phyloP scores from a whole-genome alignment of 2,329 filamentous ascomycete species.

The Colletotrichum sp. region DNA sequence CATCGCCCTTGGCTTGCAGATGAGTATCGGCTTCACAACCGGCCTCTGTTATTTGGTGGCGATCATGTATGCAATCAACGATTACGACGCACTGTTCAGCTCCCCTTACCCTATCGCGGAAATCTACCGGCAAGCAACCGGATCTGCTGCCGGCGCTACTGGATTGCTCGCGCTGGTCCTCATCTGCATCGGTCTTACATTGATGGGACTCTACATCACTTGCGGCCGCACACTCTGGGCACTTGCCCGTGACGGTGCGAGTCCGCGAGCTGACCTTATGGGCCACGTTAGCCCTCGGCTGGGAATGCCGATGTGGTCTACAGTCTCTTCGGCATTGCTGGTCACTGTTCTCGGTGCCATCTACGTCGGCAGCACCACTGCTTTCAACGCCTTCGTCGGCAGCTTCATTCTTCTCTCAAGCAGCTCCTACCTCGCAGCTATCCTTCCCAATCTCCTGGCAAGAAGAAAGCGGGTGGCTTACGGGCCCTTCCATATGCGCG shows the following conservation, averaged over 20 bases:
- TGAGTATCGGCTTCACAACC: constrained; percentile 55
- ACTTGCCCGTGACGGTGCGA: constrained; percentile 43
- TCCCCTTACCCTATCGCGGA: constrained; percentile 68
- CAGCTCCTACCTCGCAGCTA: constrained; percentile 66
- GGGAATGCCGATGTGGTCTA: constrained; percentile 51
- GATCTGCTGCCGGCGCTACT: constrained; percentile 52
- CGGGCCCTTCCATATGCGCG: constrained; percentile 63
- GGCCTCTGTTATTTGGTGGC: constrained; percentile 57
- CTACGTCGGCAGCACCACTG: constrained; percentile 69
- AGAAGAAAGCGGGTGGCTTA: constrained; percentile 41
- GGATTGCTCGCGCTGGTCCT: constrained; percentile 50
- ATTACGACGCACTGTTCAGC: constrained; percentile 53
- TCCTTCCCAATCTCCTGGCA: constrained; percentile 61
- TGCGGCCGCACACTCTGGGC: constrained; percentile 45
- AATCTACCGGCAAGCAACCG: constrained; percentile 67
- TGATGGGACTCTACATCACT: constrained; percentile 41
- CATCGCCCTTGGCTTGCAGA: constrained; percentile 54
- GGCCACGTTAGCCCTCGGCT: constrained; percentile 32
- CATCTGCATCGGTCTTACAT: constrained; percentile 39
- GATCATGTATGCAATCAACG: constrained; percentile 64
- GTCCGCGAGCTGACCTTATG: constrained; percentile 33
- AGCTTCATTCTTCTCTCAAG: constrained; percentile 42
- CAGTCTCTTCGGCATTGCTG: constrained; percentile 44
- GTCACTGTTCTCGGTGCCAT: constrained; percentile 64
- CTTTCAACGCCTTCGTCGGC: constrained; percentile 71